Conservation (phyloP, 2,329 filamentous ascomycete genomes). For the Huntiella savannae region DNA sequence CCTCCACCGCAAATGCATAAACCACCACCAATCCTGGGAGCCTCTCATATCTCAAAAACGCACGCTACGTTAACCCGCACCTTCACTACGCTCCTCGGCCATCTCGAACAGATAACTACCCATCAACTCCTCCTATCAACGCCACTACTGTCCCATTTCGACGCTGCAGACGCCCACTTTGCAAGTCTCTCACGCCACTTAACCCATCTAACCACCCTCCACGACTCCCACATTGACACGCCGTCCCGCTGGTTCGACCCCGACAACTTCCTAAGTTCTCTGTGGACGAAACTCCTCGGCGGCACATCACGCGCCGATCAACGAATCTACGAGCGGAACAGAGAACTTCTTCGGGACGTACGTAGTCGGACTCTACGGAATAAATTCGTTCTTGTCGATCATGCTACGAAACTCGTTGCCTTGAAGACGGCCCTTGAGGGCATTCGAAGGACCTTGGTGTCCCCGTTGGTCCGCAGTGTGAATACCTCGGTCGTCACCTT, state of each 20-base stretch:
- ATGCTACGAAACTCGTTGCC: conserved; percentile 66
- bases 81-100: conserved; percentile 69
- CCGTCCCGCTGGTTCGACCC: conserved; percentile 67
- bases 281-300: conserved; percentile 76
- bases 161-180: conserved; percentile 78
- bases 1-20: background rate
- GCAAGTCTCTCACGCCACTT: conserved; percentile 39
- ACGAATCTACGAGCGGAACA: conserved; percentile 82
- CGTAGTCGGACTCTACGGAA: conserved; percentile 70
- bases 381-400: conserved; percentile 69
- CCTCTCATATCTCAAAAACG: conserved; percentile 55
- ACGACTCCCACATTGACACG: conserved; percentile 36
- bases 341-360: conserved; percentile 56
- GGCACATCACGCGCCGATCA: conserved; percentile 40
- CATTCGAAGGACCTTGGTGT: conserved; percentile 66
- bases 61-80: conserved; percentile 65
- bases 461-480: conserved; percentile 55
- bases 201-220: no score
- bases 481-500: conserved; percentile 40
- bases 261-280: conserved; percentile 59
- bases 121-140: conserved; percentile 66
- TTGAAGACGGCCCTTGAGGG: conserved; percentile 75
- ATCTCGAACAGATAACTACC: conserved; percentile 76
- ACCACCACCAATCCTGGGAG: no score
- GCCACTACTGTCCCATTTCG: conserved; percentile 72